Conservation (phyloP, 2,329 filamentous ascomycete species). For the Colletotrichum cereale region DNA sequence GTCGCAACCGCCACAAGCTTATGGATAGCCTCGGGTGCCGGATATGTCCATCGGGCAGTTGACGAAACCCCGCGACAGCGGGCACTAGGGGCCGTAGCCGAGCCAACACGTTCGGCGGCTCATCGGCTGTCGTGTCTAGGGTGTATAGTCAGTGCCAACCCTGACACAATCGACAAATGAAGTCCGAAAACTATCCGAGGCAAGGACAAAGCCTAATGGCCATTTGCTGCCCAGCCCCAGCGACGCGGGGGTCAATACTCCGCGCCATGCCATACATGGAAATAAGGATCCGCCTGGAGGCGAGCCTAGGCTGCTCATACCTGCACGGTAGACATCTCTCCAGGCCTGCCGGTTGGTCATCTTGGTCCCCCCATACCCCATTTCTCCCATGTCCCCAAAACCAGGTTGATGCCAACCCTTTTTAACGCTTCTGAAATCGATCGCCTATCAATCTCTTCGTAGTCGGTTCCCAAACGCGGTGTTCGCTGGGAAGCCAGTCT, state of each 20-base stretch:
- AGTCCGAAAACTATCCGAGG: neutral
- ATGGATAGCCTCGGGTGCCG: slow-evolving; percentile 27
- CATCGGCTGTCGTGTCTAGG: slow-evolving; percentile 1
- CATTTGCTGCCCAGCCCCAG: no score
- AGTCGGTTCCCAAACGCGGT: neutral
- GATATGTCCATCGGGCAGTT: slow-evolving; percentile 22
- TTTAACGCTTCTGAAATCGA: neutral
- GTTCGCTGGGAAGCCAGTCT: neutral
- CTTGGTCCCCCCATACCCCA: slow-evolving; percentile 1
- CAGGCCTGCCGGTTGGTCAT: slow-evolving; percentile 3
- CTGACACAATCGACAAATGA: neutral
- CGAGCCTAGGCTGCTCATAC: slow-evolving; percentile 36
- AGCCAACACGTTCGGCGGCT: slow-evolving; percentile 15
- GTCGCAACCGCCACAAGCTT: slow-evolving; percentile 20
- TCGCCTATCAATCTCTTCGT: slow-evolving; percentile 26
- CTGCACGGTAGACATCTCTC: slow-evolving; percentile 19
- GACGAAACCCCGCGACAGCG: slow-evolving; percentile 17
- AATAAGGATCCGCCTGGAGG: no score
- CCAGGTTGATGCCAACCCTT: neutral
- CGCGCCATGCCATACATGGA: no score
- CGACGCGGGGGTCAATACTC: no score
- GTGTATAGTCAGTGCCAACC: slow-evolving; percentile 10
- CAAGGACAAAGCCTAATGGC: no score
- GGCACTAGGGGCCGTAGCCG: slow-evolving; percentile 16
- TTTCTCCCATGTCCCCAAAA: neutral